Percentiles rank a stretch among this genome's conserved stretches.
phyloP scores from a whole-genome alignment of 805 yeast species.

The Metschnikowia bowlesiae region DNA sequence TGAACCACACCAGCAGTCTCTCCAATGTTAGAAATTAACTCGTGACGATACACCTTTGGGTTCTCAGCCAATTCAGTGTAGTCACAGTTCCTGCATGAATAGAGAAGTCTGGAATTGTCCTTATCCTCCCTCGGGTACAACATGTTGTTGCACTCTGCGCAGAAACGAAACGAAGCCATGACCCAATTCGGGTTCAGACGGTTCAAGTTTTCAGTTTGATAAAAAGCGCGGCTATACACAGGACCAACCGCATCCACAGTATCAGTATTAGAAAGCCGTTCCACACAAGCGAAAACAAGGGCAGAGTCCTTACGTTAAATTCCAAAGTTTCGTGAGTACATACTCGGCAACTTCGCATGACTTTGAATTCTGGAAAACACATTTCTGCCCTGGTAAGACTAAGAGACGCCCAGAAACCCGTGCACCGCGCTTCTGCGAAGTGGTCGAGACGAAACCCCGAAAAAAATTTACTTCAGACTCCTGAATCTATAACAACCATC shows the following conservation, averaged over 20 bases:
- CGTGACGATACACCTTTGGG: conserved; percentile 87
- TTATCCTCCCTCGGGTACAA: conserved; percentile 95
- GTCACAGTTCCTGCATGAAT: conserved; percentile 91
- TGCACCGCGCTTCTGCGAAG: conserved; percentile 4
- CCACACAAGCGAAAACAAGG: background rate
- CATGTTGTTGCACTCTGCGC: conserved; percentile 97
- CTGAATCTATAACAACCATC: conserved; percentile 10
- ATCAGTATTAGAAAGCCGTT: background rate
- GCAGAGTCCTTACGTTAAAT: background rate
- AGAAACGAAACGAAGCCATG: conserved; percentile 93
- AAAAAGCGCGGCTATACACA: conserved; percentile 1
- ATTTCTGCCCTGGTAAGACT: background rate
- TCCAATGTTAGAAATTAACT: conserved; percentile 83
- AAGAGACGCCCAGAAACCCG: background rate
- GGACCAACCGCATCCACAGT: conserved; percentile 2
- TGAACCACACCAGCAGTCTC: conserved; percentile 97
- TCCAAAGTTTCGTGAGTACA: too few species aligned
- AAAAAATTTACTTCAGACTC: conserved; percentile 11
- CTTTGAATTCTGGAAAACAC: too few species aligned
- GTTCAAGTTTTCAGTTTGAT: background rate
- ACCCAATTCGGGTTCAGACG: background rate
- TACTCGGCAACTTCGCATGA: too few species aligned
- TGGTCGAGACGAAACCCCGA: conserved; percentile 4
- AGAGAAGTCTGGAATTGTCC: conserved; percentile 66
- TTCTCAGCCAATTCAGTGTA: conserved; percentile 89